Evolutionary conservation across 2,329 filamentous ascomycete genomes (phyloP), one percentile per base, ranked within the genome.

Genomic region (Pezicula rhizophila): DNA sequence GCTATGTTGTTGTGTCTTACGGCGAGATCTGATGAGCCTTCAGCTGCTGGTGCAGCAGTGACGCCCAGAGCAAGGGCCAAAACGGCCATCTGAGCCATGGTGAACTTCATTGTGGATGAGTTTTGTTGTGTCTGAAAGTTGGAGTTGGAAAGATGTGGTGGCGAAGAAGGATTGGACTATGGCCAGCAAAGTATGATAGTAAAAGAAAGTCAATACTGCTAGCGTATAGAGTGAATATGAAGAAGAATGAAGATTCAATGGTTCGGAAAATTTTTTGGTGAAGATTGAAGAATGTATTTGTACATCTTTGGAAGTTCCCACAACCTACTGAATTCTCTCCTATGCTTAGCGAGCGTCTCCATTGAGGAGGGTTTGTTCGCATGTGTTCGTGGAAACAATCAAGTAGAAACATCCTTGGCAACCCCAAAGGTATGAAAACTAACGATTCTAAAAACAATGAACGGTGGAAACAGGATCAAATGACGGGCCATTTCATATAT

Each of bases 1-100:
- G 20, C 17, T 14, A 15, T 2, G 11, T 26, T 26, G 20, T 28
- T 31, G 7, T 26, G n/a, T 11, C 40, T 17, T 15, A 15, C 20
- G n/a, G 15, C 40, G 25, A 42, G 20, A 26, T 28, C 25, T 20
- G 35, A 38, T 8, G 35, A 38, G 8, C 35, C 35, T 14, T 38
- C 35, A 14, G 20, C 10, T 10, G 18, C n/a, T 26, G 40, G 40
- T 12, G 20, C 14, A 28, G 40, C 40, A 42, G 40, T 26, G 23
- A 42, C 40, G 12, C 40, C 40, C 1, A 42, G 40, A 42, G 40
- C 40, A n/a, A 42, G n/a, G 20, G 40, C 40, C 40, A 42, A 42
- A 25, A 42, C 40, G 20, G 40, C 40, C 20, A 42, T n/a, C n/a
- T 42, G 40, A 12, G 25, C 40, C 20, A 26, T 42, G 40, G 40